Conservation (phyloP, 441 rosid species). For the Caryocar brasiliense region DNA sequence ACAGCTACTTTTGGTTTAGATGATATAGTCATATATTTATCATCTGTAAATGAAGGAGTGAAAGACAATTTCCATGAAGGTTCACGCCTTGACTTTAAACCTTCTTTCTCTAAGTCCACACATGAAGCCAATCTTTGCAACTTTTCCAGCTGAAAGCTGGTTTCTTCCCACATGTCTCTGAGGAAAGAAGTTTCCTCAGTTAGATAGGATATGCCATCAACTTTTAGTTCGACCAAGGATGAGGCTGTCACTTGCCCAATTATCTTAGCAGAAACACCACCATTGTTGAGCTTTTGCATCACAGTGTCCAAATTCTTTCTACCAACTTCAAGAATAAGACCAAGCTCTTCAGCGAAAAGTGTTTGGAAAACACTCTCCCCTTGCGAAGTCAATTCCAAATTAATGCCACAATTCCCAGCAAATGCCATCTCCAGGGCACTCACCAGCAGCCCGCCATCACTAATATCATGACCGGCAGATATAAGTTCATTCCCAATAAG, state of each 20-base stretch:
- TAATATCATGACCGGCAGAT: conserved; percentile 86
- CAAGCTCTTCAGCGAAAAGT: conserved; percentile 84
- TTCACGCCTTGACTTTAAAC: conserved; percentile 59
- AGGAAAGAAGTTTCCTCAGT: conserved; percentile 53
- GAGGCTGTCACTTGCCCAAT: conserved; percentile 64
- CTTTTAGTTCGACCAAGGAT: conserved; percentile 47
- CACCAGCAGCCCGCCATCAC: conserved; percentile 82
- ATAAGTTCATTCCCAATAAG: conserved; percentile 47
- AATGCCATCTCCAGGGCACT: conserved; percentile 87
- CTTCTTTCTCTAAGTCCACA: conserved; percentile 80
- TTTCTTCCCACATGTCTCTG: conserved; percentile 93
- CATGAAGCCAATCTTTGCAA: conserved; percentile 74
- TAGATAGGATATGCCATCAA: conserved; percentile 47
- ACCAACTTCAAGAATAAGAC: conserved; percentile 72
- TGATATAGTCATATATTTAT: conserved; percentile 40
- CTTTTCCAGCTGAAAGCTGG: conserved; percentile 80
- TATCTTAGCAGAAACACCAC: conserved; percentile 44
- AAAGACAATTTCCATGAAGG: conserved; percentile 76
- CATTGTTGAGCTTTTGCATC: conserved; percentile 35
- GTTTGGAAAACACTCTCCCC: conserved; percentile 64
- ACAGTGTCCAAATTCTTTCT: conserved; percentile 48
- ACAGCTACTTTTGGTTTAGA: conserved; percentile 84
- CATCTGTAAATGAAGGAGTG: conserved; percentile 62
- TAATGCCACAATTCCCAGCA: conserved; percentile 79
- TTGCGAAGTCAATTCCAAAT: conserved; percentile 39